A percentile compares a stretch with the other conserved stretches of the same genome.
These are phyloP conservation scores for Hymenoscyphus albidus DNA, from an alignment of 2,329 filamentous ascomycete species.

Conservation along the genomic window DNA sequence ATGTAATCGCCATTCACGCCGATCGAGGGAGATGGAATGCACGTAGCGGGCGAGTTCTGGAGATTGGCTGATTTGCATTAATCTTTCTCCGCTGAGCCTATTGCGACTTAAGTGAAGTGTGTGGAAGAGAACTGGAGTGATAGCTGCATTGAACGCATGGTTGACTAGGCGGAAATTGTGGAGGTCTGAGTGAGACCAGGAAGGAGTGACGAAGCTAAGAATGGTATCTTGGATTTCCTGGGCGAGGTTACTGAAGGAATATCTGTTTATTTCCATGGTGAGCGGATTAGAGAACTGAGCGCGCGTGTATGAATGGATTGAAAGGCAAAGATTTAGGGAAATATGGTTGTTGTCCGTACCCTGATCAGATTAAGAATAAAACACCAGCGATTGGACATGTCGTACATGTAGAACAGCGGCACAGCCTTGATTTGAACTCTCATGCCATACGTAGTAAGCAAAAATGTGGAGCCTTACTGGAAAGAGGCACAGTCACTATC, in stretches of 20 bases:
- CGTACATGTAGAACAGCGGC: too few species aligned
- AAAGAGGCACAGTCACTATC: too few species aligned
- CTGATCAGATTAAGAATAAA: background rate
- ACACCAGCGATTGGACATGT: too few species aligned
- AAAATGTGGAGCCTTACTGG: too few species aligned
- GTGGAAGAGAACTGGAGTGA: background rate
- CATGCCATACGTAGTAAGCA: too few species aligned
- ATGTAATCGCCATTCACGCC: background rate
- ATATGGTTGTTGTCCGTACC: background rate
- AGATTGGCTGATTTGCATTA: background rate
- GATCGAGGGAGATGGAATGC: background rate
- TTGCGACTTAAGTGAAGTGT: background rate
- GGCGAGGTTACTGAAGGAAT: background rate
- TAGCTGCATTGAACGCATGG: background rate
- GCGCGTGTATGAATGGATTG: background rate
- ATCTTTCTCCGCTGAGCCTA: background rate
- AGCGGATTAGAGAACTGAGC: background rate
- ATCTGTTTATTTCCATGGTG: background rate
- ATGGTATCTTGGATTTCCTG: background rate
- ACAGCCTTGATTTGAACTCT: too few species aligned
- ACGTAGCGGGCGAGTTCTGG: background rate
- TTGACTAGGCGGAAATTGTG: background rate
- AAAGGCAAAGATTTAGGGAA: background rate
- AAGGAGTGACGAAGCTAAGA: background rate
- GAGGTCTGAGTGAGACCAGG: background rate